Evolutionary conservation across 805 yeast genomes (phyloP).

Genomic region (Candida argentea): DNA sequence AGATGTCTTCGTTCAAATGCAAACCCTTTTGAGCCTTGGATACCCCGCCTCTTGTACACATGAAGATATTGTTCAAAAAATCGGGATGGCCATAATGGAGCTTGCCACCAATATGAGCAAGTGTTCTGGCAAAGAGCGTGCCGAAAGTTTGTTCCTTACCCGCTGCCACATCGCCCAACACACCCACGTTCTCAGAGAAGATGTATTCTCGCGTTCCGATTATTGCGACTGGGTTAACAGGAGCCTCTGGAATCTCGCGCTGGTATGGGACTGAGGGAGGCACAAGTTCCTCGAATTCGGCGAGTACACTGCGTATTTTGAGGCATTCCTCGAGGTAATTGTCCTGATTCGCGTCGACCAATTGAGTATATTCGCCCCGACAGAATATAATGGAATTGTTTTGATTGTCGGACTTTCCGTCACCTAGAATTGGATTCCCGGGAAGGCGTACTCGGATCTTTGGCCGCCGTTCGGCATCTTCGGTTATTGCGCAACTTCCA

Average conservation of each 20-base stretch:
- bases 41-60: conserved; percentile 82
- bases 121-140: conserved; percentile 70
- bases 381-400: conserved; percentile 66
- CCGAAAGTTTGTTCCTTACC: conserved; percentile 87
- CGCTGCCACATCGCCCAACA: conserved; percentile 79
- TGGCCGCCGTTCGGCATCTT: conserved; percentile 37
- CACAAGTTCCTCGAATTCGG: conserved; percentile 60
- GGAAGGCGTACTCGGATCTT: conserved; percentile 54
- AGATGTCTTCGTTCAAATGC: conserved; percentile 77
- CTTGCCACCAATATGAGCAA: conserved; percentile 76
- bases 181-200: conserved; percentile 74
- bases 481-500: conserved; percentile 53
- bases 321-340: conserved; percentile 75
- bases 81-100: conserved; percentile 86
- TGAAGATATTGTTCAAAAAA: conserved; percentile 61
- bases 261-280: conserved; percentile 7
- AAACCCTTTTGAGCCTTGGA: conserved; percentile 79
- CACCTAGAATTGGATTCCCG: conserved; percentile 78
- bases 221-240: conserved; percentile 59
- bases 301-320: conserved; percentile 62
- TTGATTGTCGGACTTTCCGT: conserved; percentile 79
- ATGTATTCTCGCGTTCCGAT: conserved; percentile 79
- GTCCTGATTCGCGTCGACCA: conserved; percentile 79
- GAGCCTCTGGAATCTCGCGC: conserved; percentile 7
- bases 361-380: conserved; percentile 73